Base-by-base conservation (phyloP, 176 grass and related monocot genomes). In the Phragmites australis region DNA sequence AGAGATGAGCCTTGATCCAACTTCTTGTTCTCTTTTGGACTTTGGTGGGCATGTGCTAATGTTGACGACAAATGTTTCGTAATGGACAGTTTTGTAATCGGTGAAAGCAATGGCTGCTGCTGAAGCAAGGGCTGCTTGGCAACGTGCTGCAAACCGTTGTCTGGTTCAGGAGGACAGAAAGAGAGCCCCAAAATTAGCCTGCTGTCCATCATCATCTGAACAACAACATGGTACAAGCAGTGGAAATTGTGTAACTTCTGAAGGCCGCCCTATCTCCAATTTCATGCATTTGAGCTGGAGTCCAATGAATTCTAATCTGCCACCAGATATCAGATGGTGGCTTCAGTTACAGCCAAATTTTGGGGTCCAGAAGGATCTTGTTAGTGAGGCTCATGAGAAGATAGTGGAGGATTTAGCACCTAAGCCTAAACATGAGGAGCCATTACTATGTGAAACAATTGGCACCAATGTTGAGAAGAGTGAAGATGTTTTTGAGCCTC, bases 101-200 rank as follows among this genome's bases (percentile, higher is more conserved):
- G 57, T 76, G 74, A 65, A 52, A 86, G 32, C 52, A 72, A 97
- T 97, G 94, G 89, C 89, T 72, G 94, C 89, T 90, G 92, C 92
- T 83, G 94, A 97, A 94, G 92, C 88, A 83, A 90, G 94, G 74
- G 92, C 94, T 82, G 89, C 82, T 27, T 97, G 89, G 94, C 94
- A 94, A 65, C 94, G 92, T 40, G 82, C 91, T 68, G 87, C 89
- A 56, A 97, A 97, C 70, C 87, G 94, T 61, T 94, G 80, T 57
- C 75, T 97, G 15, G 89, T 92, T 80, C 92, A 97, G 81, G 94
- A 94, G 80, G 94, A 97, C 71, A 90, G 89, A 80, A 97, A 97
- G 81, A 87, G 94, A 83, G 94, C 94, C 32, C 89, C 94, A 63
- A 97, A 94, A 59, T 78, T 97, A 59, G 85, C 89, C 37, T 93